Evolutionary conservation across 192 early-diverging fungal species (phyloP).

Genomic region (Mortierella alpina): DNA sequence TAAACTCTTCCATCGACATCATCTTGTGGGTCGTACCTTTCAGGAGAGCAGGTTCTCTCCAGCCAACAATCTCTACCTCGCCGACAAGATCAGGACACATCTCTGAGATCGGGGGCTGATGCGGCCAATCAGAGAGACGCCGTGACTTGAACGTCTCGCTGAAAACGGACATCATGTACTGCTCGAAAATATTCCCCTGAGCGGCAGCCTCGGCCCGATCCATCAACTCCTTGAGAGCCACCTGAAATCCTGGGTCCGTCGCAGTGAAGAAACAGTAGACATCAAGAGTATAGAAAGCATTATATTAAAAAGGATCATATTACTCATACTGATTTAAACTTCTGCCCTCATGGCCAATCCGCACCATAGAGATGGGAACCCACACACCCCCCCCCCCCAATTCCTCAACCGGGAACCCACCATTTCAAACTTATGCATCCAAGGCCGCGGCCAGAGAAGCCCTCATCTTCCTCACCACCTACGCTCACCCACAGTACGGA

Average conservation of each 20-base stretch:
- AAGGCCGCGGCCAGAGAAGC: too few species aligned
- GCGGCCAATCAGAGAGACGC: constrained; percentile 3
- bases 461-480: too few species aligned
- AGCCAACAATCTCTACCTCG: constrained; percentile 7
- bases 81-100: constrained; percentile 5
- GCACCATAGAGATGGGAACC: too few species aligned
- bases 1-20: constrained; percentile 8
- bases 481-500: too few species aligned
- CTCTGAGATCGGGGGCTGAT: constrained; percentile 1
- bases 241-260: constrained; percentile 8
- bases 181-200: constrained; percentile 6
- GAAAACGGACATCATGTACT: constrained; percentile 1
- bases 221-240: not conserved
- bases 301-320: too few species aligned
- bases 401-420: too few species aligned
- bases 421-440: too few species aligned
- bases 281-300: constrained; percentile 11
- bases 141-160: too few species aligned
- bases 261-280: constrained; percentile 18
- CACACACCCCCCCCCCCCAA: too few species aligned
- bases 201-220: not conserved
- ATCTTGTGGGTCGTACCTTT: not conserved
- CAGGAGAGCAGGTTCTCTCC: not conserved
- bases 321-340: too few species aligned
- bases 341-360: too few species aligned